phyloP scores from a whole-genome alignment of 2,329 filamentous ascomycete species.

The Nigrograna mackinnonii region DNA sequence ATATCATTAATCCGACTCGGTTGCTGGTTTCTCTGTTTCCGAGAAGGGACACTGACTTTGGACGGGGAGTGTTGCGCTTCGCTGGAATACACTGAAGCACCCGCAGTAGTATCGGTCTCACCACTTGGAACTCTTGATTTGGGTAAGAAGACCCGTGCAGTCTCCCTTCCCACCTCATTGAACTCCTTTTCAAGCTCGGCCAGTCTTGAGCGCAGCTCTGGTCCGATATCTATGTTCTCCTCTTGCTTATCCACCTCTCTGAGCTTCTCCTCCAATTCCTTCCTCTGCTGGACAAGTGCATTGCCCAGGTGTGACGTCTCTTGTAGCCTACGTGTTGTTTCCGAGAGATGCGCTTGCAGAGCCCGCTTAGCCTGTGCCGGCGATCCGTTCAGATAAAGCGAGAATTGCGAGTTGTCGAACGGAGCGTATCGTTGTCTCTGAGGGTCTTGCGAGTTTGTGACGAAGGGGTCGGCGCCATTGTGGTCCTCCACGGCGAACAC shows the following conservation, averaged over 20 bases:
- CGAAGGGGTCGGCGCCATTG: constrained; percentile 50
- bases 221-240: constrained; percentile 71
- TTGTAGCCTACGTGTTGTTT: constrained; percentile 88
- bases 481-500: constrained; percentile 44
- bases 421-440: constrained; percentile 73
- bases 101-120: constrained; percentile 34
- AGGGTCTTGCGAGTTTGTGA: constrained; percentile 36
- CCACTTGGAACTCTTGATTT: constrained; percentile 73
- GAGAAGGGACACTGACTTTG: constrained; percentile 83
- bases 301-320: constrained; percentile 90
- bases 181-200: constrained; percentile 91
- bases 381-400: constrained; percentile 74
- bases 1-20: constrained; percentile 91
- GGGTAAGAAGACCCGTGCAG: constrained; percentile 85
- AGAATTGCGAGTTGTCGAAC: constrained; percentile 81
- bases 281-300: constrained; percentile 83
- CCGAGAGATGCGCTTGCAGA: constrained; percentile 86
- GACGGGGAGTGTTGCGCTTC: constrained; percentile 85
- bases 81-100: constrained; percentile 67
- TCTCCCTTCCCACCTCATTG: constrained; percentile 89
- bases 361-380: constrained; percentile 86
- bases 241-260: constrained; percentile 81
- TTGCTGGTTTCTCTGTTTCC: constrained; percentile 88
- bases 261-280: constrained; percentile 78
- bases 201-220: constrained; percentile 81